Evolutionary conservation across 306 rosid genomes (phyloP).

Genomic region (Citrullus mucosospermus): DNA sequence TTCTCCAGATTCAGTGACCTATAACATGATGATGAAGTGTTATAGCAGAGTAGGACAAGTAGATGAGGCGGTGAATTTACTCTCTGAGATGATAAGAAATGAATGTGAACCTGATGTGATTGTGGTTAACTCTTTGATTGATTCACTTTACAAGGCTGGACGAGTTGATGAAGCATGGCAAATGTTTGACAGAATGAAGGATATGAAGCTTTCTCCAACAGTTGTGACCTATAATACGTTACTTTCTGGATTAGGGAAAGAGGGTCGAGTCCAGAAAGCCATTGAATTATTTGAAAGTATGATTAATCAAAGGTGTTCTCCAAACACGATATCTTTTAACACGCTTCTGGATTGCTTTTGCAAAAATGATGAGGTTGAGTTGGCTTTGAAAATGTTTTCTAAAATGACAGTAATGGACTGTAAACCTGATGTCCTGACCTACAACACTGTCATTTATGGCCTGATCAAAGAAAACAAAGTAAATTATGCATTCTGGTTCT

Average conservation of each 20-base stretch:
- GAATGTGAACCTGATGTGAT: constrained; percentile 83
- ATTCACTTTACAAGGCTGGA: constrained; percentile 74
- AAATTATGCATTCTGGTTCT: constrained; percentile 77
- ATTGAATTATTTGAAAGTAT: constrained; percentile 60
- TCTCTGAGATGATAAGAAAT: constrained; percentile 49
- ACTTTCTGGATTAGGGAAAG: constrained; percentile 74
- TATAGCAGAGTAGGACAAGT: constrained; percentile 67
- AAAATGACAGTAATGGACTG: constrained; percentile 65
- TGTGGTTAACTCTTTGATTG: constrained; percentile 63
- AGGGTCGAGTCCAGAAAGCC: constrained; percentile 45
- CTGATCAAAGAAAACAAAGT: constrained; percentile 50
- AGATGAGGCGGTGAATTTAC: constrained; percentile 63
- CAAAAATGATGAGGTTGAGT: constrained; percentile 71
- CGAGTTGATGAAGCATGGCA: constrained; percentile 84
- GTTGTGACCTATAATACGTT: constrained; percentile 89
- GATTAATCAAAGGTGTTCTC: constrained; percentile 63
- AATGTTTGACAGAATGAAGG: constrained; percentile 75
- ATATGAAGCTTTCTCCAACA: constrained; percentile 68
- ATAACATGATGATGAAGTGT: constrained; percentile 93
- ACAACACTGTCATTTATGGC: constrained; percentile 76
- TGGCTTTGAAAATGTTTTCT: constrained; percentile 56
- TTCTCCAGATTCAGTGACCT: constrained; percentile 73
- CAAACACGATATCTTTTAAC: constrained; percentile 69
- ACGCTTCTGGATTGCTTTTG: constrained; percentile 73
- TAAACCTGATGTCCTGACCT: constrained; percentile 71